Conservation (phyloP, 2,329 filamentous ascomycete species). For the Nemania abortiva region DNA sequence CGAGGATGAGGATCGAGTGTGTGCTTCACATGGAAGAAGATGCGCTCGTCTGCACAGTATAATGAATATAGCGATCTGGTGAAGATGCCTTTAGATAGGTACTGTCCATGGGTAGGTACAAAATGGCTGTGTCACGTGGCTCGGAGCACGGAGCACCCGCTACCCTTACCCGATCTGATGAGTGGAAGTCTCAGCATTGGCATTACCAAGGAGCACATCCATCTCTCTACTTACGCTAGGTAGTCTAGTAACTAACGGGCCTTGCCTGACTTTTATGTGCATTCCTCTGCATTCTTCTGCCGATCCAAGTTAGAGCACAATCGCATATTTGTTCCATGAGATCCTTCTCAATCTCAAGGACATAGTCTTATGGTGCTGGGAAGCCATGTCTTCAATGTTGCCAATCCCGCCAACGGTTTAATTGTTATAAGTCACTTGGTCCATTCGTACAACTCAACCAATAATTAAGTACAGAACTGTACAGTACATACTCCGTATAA, state of each 20-base stretch:
- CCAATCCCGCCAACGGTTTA: conserved; percentile 2
- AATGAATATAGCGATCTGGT: background rate
- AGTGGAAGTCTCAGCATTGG: conserved; percentile 35
- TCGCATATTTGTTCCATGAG: conserved; percentile 10
- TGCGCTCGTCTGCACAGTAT: conserved; percentile 5
- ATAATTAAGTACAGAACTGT: background rate
- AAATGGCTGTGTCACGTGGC: conserved; percentile 32
- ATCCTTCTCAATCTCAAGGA: conserved; percentile 13
- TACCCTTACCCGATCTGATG: conserved; percentile 29
- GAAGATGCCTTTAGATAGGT: background rate
- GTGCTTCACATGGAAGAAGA: background rate
- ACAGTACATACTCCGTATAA: conserved; percentile 27
- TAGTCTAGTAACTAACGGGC: background rate
- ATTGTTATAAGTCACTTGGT: conserved; percentile 12
- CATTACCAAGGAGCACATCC: conserved; percentile 19
- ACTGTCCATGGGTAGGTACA: background rate
- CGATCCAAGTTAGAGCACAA: conserved; percentile 20
- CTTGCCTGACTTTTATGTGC: conserved; percentile 15
- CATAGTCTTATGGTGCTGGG: conserved; percentile 13
- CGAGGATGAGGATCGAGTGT: conserved; percentile 6
- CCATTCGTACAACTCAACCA: conserved; percentile 10
- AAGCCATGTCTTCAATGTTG: conserved; percentile 10
- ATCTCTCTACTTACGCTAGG: background rate
- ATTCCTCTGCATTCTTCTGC: conserved; percentile 26
- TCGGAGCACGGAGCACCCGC: conserved; percentile 25